Evolutionary conservation across 116 monocot species (phyloP), one percentile per base, ranked within the genome.

Genomic region (Iris pallida): DNA sequence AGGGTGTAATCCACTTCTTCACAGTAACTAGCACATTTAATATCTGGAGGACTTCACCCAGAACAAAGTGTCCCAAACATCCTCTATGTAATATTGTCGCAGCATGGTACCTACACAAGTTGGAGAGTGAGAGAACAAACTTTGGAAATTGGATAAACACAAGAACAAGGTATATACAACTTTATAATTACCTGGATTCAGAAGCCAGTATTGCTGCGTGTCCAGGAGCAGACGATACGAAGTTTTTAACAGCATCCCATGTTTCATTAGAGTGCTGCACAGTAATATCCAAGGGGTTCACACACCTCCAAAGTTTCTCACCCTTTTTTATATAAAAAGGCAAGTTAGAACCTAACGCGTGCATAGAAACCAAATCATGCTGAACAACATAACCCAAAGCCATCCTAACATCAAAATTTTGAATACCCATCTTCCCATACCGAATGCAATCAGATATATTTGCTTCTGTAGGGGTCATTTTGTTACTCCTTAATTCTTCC

Each of bases 391-490:
- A 68, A 14, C 73, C 74, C n/a, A 94, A 76, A 12, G 78, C 85
- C 57, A 55, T 66, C 45, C 61, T 81, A 42, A 82, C 75, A 72
- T 90, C 43, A 57, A 90, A 84, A 64, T 71, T 68, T 42, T 68
- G 78, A 10, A 78, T 48, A 16, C 75, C 73, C 53, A 76, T 75
- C 20, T 90, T 81, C 8, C 93, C 86, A 69, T 80, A 90, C 6
- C 46, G 73, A 51, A 90, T 85, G 59, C 93, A 94, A 71, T 94
- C 85, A 19, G 75, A 52, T 66, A 94, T 87, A 80, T 94, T 82
- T 43, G 61, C 71, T 77, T 81, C 82, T 53, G 84, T 90, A 16
- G 93, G 90, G 40, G 67, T 47, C 14, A 94, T 69, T n/a, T 76
- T 82, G 41, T 90, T 84, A 42, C 20, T 55, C 63, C 70, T 90